phyloP scores from a whole-genome alignment of 495 filamentous ascomycete genomes.

The Aspergillus indologenus region DNA sequence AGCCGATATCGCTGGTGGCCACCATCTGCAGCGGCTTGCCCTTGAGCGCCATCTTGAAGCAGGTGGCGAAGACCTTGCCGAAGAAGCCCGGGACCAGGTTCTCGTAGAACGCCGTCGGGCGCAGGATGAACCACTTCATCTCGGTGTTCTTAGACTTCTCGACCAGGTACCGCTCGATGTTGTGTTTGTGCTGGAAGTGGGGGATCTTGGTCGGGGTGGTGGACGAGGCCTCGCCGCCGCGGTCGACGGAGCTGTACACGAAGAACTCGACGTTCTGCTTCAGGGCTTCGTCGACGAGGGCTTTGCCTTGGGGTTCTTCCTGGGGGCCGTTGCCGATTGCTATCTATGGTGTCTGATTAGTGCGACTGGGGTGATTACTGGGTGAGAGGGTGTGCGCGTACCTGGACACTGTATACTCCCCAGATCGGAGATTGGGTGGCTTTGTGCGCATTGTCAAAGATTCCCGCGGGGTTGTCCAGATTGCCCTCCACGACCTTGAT shows the following conservation, averaged over 20 bases:
- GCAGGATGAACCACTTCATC: conserved; percentile 61
- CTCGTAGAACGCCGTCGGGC: conserved; percentile 66
- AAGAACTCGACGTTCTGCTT: conserved; percentile 57
- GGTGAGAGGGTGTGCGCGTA: conserved; percentile 13
- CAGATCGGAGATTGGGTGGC: conserved; percentile 45
- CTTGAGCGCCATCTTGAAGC: conserved; percentile 45
- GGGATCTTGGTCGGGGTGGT: conserved; percentile 56
- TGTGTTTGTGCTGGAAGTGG: conserved; percentile 63
- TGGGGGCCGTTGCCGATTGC: conserved; percentile 39
- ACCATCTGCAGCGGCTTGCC: conserved; percentile 59
- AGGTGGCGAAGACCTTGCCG: conserved; percentile 58
- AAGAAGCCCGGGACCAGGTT: conserved; percentile 55
- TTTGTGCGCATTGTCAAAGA: conserved; percentile 50
- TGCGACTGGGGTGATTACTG: conserved; percentile 20
- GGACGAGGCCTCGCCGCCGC: conserved; percentile 57
- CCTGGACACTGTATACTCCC: conserved; percentile 50
- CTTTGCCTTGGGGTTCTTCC: conserved; percentile 60
- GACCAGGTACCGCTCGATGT: conserved; percentile 61
- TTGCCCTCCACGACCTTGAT: conserved; percentile 58
- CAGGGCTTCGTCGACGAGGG: conserved; percentile 57
- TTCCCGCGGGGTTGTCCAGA: conserved; percentile 44
- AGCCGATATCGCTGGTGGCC: conserved; percentile 58
- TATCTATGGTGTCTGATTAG: conserved; percentile 8
- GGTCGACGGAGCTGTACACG: conserved; percentile 66
- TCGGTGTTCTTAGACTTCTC: conserved; percentile 30